These are phyloP conservation scores for Sporothrix curviconia DNA, from an alignment of 2,329 filamentous ascomycete genomes.

Conservation along the genomic window DNA sequence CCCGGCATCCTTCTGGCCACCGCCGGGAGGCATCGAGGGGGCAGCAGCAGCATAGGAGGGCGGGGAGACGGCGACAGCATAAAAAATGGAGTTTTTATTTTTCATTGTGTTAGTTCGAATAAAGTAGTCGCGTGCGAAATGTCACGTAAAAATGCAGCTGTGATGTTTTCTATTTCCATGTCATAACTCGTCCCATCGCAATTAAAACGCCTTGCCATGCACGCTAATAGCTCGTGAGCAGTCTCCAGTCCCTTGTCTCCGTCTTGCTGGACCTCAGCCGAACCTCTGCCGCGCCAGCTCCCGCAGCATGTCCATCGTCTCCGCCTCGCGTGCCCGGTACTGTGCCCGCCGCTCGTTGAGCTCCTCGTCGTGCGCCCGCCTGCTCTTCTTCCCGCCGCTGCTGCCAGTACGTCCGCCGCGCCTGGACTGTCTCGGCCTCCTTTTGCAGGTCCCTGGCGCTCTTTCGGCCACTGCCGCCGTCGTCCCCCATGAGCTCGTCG, in stretches of 20 bases:
- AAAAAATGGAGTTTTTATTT: too few species aligned
- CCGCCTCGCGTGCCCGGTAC: slow-evolving; percentile 12
- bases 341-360: slow-evolving; percentile 9
- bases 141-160: too few species aligned
- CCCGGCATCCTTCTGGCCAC: slow-evolving; percentile 16
- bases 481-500: slow-evolving; percentile 69
- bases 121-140: too few species aligned
- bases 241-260: neutral
- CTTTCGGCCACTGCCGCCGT: slow-evolving; percentile 48
- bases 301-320: slow-evolving; percentile 5
- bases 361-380: slow-evolving; percentile 8
- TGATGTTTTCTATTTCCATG: too few species aligned
- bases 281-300: slow-evolving; percentile 14
- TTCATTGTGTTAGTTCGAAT: too few species aligned
- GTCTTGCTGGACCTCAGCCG: neutral
- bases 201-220: neutral
- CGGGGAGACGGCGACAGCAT: neutral
- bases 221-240: too few species aligned
- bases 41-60: neutral
- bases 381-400: slow-evolving; percentile 14
- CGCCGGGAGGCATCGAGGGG: slow-evolving; percentile 10
- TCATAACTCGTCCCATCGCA: too few species aligned
- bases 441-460: slow-evolving; percentile 51
- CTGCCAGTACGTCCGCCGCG: slow-evolving; percentile 55
- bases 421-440: slow-evolving; percentile 54